These are phyloP conservation scores for Penicillium tannophilum DNA, from an alignment of 495 filamentous ascomycete genomes.

Conservation along the genomic window DNA sequence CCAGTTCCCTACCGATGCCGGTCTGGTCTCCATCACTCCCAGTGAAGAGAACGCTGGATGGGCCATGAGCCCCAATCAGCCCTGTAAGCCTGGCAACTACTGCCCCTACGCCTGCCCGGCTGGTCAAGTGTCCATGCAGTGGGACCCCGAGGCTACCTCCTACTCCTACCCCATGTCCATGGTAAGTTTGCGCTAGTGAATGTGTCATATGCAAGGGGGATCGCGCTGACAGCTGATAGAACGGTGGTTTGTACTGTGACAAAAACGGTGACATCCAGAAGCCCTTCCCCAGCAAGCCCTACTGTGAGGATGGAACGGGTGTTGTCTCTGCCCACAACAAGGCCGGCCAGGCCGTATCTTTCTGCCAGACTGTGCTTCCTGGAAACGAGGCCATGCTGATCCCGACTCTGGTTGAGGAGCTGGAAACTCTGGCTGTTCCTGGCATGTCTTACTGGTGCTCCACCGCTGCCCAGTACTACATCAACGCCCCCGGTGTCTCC, in stretches of 20 bases:
- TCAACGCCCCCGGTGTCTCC: constrained; percentile 72
- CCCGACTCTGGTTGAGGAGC: constrained; percentile 62
- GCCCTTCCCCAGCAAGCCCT: constrained; percentile 67
- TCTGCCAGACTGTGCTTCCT: constrained; percentile 83
- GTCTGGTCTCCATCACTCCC: constrained; percentile 69
- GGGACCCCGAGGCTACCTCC: constrained; percentile 68
- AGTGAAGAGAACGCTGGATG: constrained; percentile 69
- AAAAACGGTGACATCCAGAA: constrained; percentile 65
- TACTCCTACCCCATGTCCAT: constrained; percentile 74
- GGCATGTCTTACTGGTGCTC: constrained; percentile 68
- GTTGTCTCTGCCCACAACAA: constrained; percentile 65
- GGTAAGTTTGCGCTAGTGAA: constrained; percentile 52
- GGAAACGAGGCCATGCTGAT: constrained; percentile 92
- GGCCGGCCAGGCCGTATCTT: constrained; percentile 60
- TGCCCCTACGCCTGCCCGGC: constrained; percentile 80
- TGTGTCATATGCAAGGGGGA: constrained; percentile 24
- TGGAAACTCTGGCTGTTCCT: constrained; percentile 68
- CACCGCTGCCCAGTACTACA: constrained; percentile 80
- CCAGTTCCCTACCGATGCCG: constrained; percentile 66
- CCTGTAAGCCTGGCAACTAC: constrained; percentile 67
- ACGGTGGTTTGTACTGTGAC: constrained; percentile 78
- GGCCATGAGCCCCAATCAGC: constrained; percentile 79
- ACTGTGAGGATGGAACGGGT: constrained; percentile 74
- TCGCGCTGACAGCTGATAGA: constrained; percentile 49
- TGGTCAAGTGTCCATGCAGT: constrained; percentile 78